Evolutionary conservation across 1,139 yeast species (phyloP).

Genomic region (Diutina ranongensis): DNA sequence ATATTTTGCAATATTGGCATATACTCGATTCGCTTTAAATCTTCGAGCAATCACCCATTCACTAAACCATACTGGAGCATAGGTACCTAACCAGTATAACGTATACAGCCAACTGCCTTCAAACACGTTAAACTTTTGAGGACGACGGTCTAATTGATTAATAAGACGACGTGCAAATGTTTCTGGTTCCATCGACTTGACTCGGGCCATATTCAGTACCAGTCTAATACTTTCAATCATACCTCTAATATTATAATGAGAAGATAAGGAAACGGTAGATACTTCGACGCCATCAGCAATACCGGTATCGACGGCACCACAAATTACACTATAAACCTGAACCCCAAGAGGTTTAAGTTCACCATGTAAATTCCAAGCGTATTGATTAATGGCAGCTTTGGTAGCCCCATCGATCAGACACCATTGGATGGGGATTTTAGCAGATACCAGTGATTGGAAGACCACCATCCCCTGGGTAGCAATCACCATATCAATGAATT

Average conservation of each 20-base stretch:
- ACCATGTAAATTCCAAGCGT: conserved; percentile 15
- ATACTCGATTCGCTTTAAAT: not conserved
- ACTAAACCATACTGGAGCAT: conserved; percentile 16
- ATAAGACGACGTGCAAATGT: conserved; percentile 25
- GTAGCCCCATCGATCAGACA: conserved; percentile 21
- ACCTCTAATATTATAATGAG: conserved; percentile 21
- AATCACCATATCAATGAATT: conserved; percentile 21
- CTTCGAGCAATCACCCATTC: not conserved
- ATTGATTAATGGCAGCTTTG: conserved; percentile 21
- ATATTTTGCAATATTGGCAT: not conserved
- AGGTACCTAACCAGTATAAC: conserved; percentile 16
- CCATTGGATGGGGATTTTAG: conserved; percentile 26
- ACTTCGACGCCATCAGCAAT: conserved; percentile 15
- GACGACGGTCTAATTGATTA: conserved; percentile 12
- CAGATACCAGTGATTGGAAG: conserved; percentile 26
- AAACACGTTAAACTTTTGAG: conserved; percentile 21
- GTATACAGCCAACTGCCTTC: conserved; percentile 17
- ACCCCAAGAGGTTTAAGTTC: conserved; percentile 26
- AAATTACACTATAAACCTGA: conserved; percentile 24
- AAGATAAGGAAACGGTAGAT: conserved; percentile 6
- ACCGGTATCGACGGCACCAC: conserved; percentile 30
- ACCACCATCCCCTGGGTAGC: conserved; percentile 23
- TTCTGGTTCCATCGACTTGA: conserved; percentile 13
- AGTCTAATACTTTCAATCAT: conserved; percentile 17
- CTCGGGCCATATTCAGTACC: conserved; percentile 15